Evolutionary conservation across 2,329 filamentous ascomycete genomes (phyloP), one percentile per base, ranked within the genome.

Genomic region (Nemania sp.): DNA sequence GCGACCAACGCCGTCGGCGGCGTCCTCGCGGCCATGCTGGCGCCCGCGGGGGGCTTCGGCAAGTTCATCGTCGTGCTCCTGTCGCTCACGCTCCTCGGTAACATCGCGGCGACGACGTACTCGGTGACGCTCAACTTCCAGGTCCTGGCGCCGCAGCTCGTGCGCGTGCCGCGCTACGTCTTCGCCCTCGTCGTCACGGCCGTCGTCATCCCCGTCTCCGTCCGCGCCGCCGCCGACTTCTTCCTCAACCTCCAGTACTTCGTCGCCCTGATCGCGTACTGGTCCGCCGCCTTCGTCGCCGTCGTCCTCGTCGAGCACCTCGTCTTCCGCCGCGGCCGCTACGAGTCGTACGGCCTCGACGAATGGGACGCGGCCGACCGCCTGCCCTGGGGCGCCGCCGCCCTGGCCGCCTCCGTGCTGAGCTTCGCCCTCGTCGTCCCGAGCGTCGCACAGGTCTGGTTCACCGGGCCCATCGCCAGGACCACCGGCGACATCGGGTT

Each of bases 401-500:
- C 78, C 20, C 87, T 87, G 68, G 75, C 84, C 12, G 82, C 87
- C 34, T 83, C 81, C 0, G 70, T 88, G 13, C 20, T 76, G 1
- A 74, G 73, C 58, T 79, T 79, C 65, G 78, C 66, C 7, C 64
- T 88, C 10, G 79, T 87, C 2, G 75, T 88, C 7, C 86, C 86
- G 0, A 82, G 81, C 37, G 87, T 88, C 81, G 78, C 77, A 7
- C 83, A 87, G 72, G 81, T 80, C 2, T 88, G 85, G 85, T 88
- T 81, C 68, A 82, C 79, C 5, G 86, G 86, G 13, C 45, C 25
- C 3, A n/a, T 48, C 12, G 45, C 45, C 5, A 21, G 79, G 72
- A 80, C 66, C 42, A 86, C 85, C 7, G 87, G 87, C 0, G 87
- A 90, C 65, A 83, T 89, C 69, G 87, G 87, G 0, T 88, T 89